Base-by-base conservation (phyloP, 371 early-diverging fungal species). In the Actinomortierella ambigua region DNA sequence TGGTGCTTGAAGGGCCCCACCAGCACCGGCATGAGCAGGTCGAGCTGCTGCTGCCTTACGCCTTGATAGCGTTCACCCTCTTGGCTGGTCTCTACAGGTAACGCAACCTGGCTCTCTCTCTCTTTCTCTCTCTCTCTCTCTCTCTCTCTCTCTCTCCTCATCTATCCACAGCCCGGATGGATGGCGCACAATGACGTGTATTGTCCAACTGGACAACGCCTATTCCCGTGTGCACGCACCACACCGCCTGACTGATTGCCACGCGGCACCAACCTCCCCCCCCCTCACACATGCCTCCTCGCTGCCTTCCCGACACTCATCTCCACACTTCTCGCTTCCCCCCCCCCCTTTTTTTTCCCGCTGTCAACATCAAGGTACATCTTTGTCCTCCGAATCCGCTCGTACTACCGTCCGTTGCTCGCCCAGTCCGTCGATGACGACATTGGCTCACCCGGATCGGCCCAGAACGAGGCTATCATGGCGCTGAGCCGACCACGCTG, bases 31-130 rank as follows among this genome's bases (percentile, higher is more conserved):
- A 51, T 26, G 28, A 50, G n/a, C 23, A 34, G 27, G 40, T 48
- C 1, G 73, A 73, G 61, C 22, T 73, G 48, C 39, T 73, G 29
- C 40, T 73, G 17, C 73, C 73, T 7, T 24, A 66, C 40, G 61
- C 53, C 22, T 57, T 73, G 15, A 17, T 73, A 13, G 50, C 60
- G 9, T 73, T 63, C 57, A 63, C 60, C 4, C 42, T 67, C 44
- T 57, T 73, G 13, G 28, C 73, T 1, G 61, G 57, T 17, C 2
- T 67, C 18, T 73, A 73, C 47, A 34, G 73, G 73, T 73, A 39
- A 47, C 59, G 49, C 46, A 18, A 46, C 4, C 5, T 18, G 22
- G 46, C 17, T 15, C 46, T 46, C 17, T 46, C 22, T 17, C 46
- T 8, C 22, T 17, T 15, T 17, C 3, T 46, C 17, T 46, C 17